Evolutionary conservation across 2,329 filamentous ascomycete genomes (phyloP).

Genomic region (Mycosphaerella arachidis): DNA sequence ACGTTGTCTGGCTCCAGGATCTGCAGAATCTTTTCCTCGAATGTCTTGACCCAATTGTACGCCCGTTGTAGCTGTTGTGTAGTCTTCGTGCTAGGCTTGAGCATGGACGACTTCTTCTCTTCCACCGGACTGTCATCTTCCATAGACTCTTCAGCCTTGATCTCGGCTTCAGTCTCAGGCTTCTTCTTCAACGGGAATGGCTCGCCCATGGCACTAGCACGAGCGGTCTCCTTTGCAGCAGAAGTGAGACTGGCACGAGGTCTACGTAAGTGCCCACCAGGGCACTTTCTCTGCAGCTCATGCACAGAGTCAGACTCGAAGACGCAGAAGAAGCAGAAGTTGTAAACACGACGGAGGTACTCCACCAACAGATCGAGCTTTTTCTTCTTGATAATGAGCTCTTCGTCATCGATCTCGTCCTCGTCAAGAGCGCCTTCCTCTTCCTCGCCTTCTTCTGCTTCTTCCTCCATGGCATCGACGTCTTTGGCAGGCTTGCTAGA

Average conservation of each 20-base stretch:
- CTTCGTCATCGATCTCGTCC: constrained; percentile 85
- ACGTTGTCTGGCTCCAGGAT: constrained; percentile 85
- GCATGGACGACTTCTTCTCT: constrained; percentile 59
- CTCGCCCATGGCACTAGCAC: constrained; percentile 76
- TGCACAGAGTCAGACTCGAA: constrained; percentile 98
- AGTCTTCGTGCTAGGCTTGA: constrained; percentile 61
- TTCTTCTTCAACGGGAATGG: constrained; percentile 69
- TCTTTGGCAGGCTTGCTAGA: constrained; percentile 52
- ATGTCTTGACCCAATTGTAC: constrained; percentile 98
- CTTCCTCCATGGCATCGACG: constrained; percentile 58
- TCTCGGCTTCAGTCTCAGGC: constrained; percentile 53
- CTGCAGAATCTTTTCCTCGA: constrained; percentile 92
- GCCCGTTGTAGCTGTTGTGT: constrained; percentile 91
- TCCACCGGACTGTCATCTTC: constrained; percentile 48
- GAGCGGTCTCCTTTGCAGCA: constrained; percentile 76
- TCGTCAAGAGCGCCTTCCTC: constrained; percentile 47
- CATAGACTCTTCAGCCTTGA: constrained; percentile 38
- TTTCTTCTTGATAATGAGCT: constrained; percentile 89
- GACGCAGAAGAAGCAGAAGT: constrained; percentile 99
- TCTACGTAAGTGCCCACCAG: constrained; percentile 91
- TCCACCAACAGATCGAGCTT: constrained; percentile 93
- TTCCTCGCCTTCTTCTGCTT: constrained; percentile 74
- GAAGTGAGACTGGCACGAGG: constrained; percentile 80
- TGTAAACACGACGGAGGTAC: constrained; percentile 93
- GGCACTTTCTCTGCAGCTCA: constrained; percentile 91